Evolutionary conservation across 108 stramenopile genomes (phyloP), one percentile per base, ranked within the genome.

Genomic region (Skeletonema menzelii): DNA sequence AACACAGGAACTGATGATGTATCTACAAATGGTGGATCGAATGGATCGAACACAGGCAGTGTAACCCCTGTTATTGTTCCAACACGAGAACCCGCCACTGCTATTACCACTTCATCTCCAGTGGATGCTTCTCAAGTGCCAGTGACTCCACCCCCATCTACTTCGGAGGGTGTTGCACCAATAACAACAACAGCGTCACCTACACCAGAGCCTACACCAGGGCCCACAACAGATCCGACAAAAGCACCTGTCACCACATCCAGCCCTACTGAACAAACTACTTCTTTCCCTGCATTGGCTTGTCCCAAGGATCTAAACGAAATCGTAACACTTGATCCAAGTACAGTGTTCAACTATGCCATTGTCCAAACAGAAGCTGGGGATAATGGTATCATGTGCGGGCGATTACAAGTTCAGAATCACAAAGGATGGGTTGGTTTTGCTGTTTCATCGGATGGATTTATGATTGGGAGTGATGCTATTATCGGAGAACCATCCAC

Each of bases 401-500:
- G 59, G 2, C 59, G 59, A 60, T 35, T 60, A 27, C 8, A 60
- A 35, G 59, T 60, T 31, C 8, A 7, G 28, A 34, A 31, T 19
- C 37, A 31, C 37, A 35, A 74, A 69, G 76, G 63, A 11, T 78
- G 77, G 77, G 31, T 78, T 66, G 77, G 71, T 8, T 65, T 72
- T 15, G 77, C 61, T n/a, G 20, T 73, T 32, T 67, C 64, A 4
- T 17, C 47, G 10, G 64, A 66, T 15, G 65, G 63, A 12, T 17
- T n/a, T 17, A 83, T 83, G 82, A 17, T 69, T 17, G 82, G 76
- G 5, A 65, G 63, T 31, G 62, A 69, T 13, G 82, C 68, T 27
- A 63, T 83, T 40, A 83, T 83, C 53, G 82, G 82, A 15, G 20
- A 65, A 22, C 82, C 78, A 27, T 71, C 28, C 0, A 61, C 64